phyloP scores from a whole-genome alignment of 139 green algal species.

The Chlamydomonas schloesseri region DNA sequence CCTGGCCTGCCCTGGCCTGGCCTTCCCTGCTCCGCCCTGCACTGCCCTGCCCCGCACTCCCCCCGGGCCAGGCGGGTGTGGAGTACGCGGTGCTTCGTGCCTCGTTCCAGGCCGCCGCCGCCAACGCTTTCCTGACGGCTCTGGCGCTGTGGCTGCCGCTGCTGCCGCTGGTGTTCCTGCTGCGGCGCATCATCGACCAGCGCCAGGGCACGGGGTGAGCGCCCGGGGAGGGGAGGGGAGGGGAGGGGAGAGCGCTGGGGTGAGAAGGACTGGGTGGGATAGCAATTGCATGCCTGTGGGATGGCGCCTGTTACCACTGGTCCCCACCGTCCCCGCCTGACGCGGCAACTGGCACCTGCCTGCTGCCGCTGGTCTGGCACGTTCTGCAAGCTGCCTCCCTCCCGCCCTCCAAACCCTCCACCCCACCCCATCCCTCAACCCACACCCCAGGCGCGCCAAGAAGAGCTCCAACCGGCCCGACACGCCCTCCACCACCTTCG shows the following conservation, averaged over 20 bases:
- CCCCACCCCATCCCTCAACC: too few species aligned
- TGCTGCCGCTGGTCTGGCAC: too few species aligned
- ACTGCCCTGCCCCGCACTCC: too few species aligned
- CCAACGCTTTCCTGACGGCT: constrained; percentile 63
- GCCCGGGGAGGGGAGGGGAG: too few species aligned
- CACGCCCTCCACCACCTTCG: constrained; percentile 73
- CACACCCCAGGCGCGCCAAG: constrained; percentile 56
- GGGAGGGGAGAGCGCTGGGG: background rate
- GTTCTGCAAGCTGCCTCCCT: too few species aligned
- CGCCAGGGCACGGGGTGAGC: constrained; percentile 50
- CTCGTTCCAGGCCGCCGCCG: constrained; percentile 38
- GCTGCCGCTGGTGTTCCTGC: constrained; percentile 83
- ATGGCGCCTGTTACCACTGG: too few species aligned
- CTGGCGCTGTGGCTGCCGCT: constrained; percentile 88
- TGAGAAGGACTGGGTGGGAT: background rate
- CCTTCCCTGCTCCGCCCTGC: too few species aligned
- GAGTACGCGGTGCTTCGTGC: constrained; percentile 58
- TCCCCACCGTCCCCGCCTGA: too few species aligned
- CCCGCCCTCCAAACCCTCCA: too few species aligned
- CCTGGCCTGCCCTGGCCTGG: too few species aligned
- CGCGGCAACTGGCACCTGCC: too few species aligned
- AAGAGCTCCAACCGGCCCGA: constrained; percentile 41
- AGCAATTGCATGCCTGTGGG: too few species aligned
- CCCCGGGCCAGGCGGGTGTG: constrained; percentile 41
- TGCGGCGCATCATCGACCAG: constrained; percentile 70